phyloP scores from a whole-genome alignment of 2,329 filamentous ascomycete genomes.

The Calonectria pteridis region DNA sequence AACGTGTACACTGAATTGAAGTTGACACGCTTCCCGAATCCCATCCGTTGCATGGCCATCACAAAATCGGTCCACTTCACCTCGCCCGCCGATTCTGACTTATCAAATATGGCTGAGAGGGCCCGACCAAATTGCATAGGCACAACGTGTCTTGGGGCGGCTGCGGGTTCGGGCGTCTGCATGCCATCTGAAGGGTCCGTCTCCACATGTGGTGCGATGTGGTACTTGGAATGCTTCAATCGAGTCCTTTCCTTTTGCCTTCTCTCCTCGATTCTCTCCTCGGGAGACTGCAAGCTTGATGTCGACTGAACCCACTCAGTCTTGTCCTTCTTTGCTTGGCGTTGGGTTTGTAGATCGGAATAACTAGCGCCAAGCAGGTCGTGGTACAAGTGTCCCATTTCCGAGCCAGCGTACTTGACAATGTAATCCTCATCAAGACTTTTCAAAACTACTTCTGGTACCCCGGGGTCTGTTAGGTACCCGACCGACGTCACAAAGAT shows the following conservation, averaged over 20 bases:
- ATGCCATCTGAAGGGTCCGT: neutral
- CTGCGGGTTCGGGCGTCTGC: neutral
- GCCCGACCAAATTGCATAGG: conserved; percentile 50
- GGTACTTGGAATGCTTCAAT: conserved; percentile 48
- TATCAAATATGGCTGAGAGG: conserved; percentile 53
- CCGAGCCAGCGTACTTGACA: conserved; percentile 51
- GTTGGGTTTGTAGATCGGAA: conserved; percentile 46
- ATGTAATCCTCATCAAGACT: conserved; percentile 55
- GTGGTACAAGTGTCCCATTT: conserved; percentile 57
- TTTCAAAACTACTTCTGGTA: conserved; percentile 51
- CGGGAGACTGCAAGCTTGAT: conserved; percentile 35
- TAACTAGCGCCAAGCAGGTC: conserved; percentile 56
- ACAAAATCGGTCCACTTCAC: conserved; percentile 54
- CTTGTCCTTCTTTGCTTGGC: conserved; percentile 38
- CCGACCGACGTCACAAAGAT: conserved; percentile 56
- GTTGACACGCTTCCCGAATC: conserved; percentile 55
- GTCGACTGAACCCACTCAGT: neutral
- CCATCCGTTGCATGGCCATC: conserved; percentile 55
- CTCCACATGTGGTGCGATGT: conserved; percentile 37
- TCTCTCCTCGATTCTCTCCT: conserved; percentile 48
- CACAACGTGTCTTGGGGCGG: conserved; percentile 48
- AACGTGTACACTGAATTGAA: conserved; percentile 59
- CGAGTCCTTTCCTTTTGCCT: conserved; percentile 60
- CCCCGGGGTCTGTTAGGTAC: conserved; percentile 55
- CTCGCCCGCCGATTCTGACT: conserved; percentile 44